Percentiles rank a stretch among this genome's conserved stretches.
These are phyloP conservation scores for Zoysia japonica DNA, from an alignment of 176 grass and related monocot genomes.

Conservation along the genomic window DNA sequence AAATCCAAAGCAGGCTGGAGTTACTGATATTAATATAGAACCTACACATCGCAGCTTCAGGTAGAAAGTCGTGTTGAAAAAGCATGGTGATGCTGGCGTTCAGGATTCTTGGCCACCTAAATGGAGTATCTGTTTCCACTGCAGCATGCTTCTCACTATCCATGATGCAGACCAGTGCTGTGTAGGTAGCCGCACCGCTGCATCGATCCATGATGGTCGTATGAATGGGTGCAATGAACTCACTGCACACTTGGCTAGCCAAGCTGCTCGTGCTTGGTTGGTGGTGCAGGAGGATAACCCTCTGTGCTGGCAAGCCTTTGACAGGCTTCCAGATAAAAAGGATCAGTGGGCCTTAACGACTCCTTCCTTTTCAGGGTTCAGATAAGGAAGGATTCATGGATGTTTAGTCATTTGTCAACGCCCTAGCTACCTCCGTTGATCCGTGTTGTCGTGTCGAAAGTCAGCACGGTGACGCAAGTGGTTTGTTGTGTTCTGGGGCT, in stretches of 20 bases:
- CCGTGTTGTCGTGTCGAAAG: conserved; percentile 28
- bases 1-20: too few species aligned
- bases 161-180: too few species aligned
- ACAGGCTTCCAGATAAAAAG: conserved; percentile 23
- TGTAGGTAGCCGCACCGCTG: too few species aligned
- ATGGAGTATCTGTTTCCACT: too few species aligned
- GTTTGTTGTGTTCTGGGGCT: conserved; percentile 22
- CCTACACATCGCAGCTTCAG: too few species aligned
- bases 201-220: too few species aligned
- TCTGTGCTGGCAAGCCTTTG: conserved; percentile 33
- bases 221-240: conserved; percentile 5
- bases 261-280: conserved; percentile 27
- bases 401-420: conserved; percentile 37
- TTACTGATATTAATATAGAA: too few species aligned
- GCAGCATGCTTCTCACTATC: too few species aligned
- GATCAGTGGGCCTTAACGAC: conserved; percentile 7
- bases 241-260: conserved; percentile 11
- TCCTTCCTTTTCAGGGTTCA: conserved; percentile 16
- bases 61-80: too few species aligned
- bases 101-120: too few species aligned
- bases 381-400: conserved; percentile 51
- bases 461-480: conserved; percentile 22
- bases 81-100: too few species aligned
- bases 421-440: conserved; percentile 27
- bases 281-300: conserved; percentile 10